Evolutionary conservation across 352 stramenopile species (phyloP).

Genomic region (Peronospora destructor): DNA sequence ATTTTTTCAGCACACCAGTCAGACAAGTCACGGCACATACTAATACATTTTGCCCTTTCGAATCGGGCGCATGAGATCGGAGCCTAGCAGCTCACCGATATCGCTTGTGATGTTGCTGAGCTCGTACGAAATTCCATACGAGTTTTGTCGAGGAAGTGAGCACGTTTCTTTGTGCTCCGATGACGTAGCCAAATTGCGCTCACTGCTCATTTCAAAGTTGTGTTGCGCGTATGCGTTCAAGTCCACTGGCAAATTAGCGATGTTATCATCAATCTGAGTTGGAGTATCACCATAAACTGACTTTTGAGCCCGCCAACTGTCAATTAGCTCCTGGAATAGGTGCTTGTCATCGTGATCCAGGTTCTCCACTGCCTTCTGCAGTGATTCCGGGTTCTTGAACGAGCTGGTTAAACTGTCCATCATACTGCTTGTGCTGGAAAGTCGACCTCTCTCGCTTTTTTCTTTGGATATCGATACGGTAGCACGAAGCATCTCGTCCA

Average conservation of each 20-base stretch:
- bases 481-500: constrained; percentile 71
- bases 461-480: constrained; percentile 65
- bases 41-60: constrained; percentile 55
- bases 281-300: constrained; percentile 7
- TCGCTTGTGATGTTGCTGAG: constrained; percentile 37
- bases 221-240: constrained; percentile 28
- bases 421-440: constrained; percentile 21
- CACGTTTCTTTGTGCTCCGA: constrained; percentile 31
- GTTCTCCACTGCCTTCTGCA: constrained; percentile 48
- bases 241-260: constrained; percentile 39
- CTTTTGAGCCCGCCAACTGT: constrained; percentile 37
- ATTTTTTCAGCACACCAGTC: too few species aligned
- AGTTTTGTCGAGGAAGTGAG: constrained; percentile 26
- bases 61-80: constrained; percentile 57
- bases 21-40: constrained; percentile 4
- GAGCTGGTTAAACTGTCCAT: constrained; percentile 48
- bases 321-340: constrained; percentile 62
- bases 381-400: constrained; percentile 46
- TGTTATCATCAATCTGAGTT: constrained; percentile 20
- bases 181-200: constrained; percentile 36
- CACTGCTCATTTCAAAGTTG: constrained; percentile 29
- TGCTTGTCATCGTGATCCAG: constrained; percentile 59
- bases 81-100: constrained; percentile 45
- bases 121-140: constrained; percentile 34
- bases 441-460: constrained; percentile 8